Percentiles rank a stretch among this genome's conserved stretches.
These are phyloP conservation scores for Eudorina sp. DNA, from an alignment of 139 green algal species.

Conservation along the genomic window DNA sequence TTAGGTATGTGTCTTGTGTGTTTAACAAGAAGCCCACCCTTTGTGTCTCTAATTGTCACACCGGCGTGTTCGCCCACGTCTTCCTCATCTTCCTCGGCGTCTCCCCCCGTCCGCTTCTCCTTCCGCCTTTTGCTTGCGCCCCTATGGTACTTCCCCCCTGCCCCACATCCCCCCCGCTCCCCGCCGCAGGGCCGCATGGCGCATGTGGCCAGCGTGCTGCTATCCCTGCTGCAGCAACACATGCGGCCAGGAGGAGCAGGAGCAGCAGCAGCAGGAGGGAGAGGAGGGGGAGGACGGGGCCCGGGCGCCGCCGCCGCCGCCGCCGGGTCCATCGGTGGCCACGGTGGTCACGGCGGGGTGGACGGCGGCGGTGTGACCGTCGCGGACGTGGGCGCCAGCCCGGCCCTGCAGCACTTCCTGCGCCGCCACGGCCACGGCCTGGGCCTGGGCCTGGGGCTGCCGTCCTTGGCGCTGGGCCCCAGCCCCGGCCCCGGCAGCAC, in stretches of 20 bases:
- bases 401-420: neutral
- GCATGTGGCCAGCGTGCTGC: conserved; percentile 2
- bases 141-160: neutral
- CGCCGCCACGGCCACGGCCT: neutral
- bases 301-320: neutral
- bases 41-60: too few relatives aligned
- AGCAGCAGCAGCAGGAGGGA: neutral
- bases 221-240: conserved; percentile 28
- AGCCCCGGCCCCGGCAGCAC: too few relatives aligned
- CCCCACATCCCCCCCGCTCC: neutral
- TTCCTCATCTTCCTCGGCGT: too few relatives aligned
- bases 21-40: too few relatives aligned
- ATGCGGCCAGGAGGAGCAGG: neutral
- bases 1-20: too few relatives aligned
- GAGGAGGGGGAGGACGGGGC: too few relatives aligned
- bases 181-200: conserved; percentile 1
- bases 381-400: neutral
- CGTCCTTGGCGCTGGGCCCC: neutral
- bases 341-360: neutral
- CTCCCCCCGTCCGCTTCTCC: too few relatives aligned
- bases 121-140: too few relatives aligned
- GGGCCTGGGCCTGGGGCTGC: neutral
- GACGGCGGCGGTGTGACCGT: neutral
- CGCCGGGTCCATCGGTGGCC: too few relatives aligned
- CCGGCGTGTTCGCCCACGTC: too few relatives aligned